Conservation (phyloP, 2,329 filamentous ascomycete genomes). For the Penicillium sp. region DNA sequence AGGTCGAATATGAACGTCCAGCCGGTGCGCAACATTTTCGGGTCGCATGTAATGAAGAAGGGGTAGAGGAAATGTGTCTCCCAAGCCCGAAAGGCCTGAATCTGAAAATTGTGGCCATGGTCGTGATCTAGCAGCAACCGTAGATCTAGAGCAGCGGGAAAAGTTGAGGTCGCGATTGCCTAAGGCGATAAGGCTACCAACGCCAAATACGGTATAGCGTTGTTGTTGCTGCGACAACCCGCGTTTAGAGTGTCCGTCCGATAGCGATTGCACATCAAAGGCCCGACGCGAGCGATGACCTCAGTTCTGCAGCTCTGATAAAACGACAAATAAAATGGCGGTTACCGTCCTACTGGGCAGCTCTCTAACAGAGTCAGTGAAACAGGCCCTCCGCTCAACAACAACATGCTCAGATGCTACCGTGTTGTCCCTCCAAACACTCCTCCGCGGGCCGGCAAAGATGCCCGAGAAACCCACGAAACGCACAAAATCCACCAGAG, state of each 20-base stretch:
- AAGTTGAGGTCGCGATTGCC: conserved; percentile 9
- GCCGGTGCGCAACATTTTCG: conserved; percentile 6
- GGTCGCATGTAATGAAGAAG: conserved; percentile 2
- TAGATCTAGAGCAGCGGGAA: conserved; percentile 7
- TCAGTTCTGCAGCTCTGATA: conserved; percentile 16
- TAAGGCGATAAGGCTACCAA: conserved; percentile 17
- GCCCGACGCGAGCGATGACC: conserved; percentile 15
- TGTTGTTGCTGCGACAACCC: conserved; percentile 35
- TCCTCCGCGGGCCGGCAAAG: conserved; percentile 35
- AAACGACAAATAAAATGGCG: conserved; percentile 27
- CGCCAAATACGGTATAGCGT: conserved; percentile 19
- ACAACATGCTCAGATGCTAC: conserved; percentile 53
- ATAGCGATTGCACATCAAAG: conserved; percentile 26
- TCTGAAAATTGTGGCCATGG: conserved; percentile 20
- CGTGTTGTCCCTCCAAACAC: conserved; percentile 40
- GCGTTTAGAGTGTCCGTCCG: conserved; percentile 17
- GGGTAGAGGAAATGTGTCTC: conserved; percentile 2
- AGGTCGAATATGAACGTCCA: conserved; percentile 22
- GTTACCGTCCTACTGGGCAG: conserved; percentile 34
- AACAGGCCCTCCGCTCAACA: conserved; percentile 54
- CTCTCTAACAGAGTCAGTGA: conserved; percentile 48
- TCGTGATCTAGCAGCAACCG: neutral
- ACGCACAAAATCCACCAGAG: conserved; percentile 28
- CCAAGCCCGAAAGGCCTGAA: conserved; percentile 17
- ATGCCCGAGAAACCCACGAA: conserved; percentile 25